Conservation (phyloP, 108 stramenopile genomes). For the Fistulifera pelliculosa region DNA sequence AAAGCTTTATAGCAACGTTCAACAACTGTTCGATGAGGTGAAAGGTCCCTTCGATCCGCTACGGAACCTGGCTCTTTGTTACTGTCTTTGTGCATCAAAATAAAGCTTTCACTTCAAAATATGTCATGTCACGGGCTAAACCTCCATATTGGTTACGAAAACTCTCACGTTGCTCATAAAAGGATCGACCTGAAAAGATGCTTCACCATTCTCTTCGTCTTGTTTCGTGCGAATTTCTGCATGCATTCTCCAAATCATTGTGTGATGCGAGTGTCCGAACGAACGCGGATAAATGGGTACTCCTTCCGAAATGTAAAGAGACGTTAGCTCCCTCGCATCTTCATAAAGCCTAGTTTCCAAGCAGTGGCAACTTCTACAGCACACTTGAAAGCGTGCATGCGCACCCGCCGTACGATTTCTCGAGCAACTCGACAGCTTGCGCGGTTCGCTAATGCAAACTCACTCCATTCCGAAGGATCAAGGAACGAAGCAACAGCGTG, state of each 20-base stretch:
- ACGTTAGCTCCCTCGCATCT: conserved; percentile 68
- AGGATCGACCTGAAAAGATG: background rate
- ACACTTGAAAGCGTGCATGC: conserved; percentile 73
- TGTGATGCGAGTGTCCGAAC: conserved; percentile 66
- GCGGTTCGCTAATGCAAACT: conserved; percentile 24
- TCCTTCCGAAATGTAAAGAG: conserved; percentile 54
- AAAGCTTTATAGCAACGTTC: too few species aligned
- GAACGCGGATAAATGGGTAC: conserved; percentile 73
- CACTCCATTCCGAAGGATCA: conserved; percentile 32
- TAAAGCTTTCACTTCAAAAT: conserved; percentile 61
- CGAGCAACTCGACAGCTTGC: conserved; percentile 16
- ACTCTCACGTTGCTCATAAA: conserved; percentile 2
- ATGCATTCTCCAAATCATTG: conserved; percentile 63
- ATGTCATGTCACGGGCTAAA: conserved; percentile 14
- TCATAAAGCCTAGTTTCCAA: conserved; percentile 59
- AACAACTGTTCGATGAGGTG: too few species aligned
- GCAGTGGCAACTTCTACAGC: conserved; percentile 61
- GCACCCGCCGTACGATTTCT: conserved; percentile 42
- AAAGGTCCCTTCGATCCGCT: too few species aligned
- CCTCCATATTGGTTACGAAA: background rate
- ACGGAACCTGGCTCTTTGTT: too few species aligned
- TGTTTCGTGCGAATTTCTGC: conserved; percentile 32
- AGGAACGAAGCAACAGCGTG: conserved; percentile 51
- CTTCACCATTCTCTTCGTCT: background rate
- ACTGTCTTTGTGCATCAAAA: conserved; percentile 17